These are phyloP conservation scores for Colletotrichum sp. DNA, from an alignment of 2,329 filamentous ascomycete genomes.

Conservation along the genomic window DNA sequence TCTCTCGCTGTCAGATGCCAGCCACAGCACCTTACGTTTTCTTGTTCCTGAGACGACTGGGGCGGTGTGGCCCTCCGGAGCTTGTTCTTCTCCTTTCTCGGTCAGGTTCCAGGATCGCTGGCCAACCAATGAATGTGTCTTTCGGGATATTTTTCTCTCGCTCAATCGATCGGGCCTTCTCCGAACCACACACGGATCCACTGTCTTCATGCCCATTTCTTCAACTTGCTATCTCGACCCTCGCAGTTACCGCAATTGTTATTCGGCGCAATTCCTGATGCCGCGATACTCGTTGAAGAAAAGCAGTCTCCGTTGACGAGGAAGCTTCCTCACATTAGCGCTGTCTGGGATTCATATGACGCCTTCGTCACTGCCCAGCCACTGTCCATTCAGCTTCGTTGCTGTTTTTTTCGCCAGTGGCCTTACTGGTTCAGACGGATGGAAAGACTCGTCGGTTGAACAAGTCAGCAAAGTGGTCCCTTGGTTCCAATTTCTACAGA, in stretches of 20 bases:
- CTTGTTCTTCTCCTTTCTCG: constrained; percentile 6
- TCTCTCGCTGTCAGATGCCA: not conserved
- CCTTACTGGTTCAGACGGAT: not conserved
- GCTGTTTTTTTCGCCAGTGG: not conserved
- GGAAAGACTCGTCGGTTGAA: not conserved
- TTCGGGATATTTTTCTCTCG: constrained; percentile 13
- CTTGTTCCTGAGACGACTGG: constrained; percentile 6
- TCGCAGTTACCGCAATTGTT: not conserved
- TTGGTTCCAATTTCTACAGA: not conserved
- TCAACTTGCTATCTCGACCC: not conserved
- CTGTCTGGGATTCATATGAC: not conserved
- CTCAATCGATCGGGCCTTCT: constrained; percentile 20
- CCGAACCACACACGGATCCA: not conserved
- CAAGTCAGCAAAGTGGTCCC: not conserved
- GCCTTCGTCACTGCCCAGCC: not conserved
- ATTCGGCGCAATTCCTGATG: not conserved
- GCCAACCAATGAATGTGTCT: not conserved
- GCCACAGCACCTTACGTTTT: not conserved
- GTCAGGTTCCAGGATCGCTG: not conserved
- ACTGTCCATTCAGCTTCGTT: not conserved
- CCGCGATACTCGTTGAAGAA: not conserved
- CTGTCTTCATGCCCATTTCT: constrained; percentile 1
- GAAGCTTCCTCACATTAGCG: not conserved
- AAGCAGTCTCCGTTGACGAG: not conserved
- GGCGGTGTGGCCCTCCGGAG: not conserved